Conservation (phyloP, 2,329 filamentous ascomycete genomes). For the Aspergillus tamarii region DNA sequence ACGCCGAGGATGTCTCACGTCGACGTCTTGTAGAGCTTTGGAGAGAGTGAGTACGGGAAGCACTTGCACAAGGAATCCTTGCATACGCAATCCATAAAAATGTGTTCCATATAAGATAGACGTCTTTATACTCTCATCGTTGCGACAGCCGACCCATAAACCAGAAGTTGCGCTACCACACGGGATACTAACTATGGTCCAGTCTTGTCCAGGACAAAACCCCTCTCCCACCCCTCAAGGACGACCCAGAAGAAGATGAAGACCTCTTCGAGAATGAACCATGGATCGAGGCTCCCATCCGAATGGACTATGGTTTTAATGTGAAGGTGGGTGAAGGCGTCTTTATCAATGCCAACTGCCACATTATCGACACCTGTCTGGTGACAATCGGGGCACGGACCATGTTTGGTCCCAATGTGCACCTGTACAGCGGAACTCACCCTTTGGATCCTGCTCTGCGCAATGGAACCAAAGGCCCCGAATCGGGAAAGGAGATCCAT, state of each 20-base stretch:
- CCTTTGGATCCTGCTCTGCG: constrained; percentile 74
- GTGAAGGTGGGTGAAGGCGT: constrained; percentile 70
- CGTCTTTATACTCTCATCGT: background rate
- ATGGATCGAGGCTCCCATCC: constrained; percentile 71
- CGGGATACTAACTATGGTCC: constrained; percentile 2
- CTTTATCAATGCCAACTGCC: constrained; percentile 75
- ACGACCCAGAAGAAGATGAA: constrained; percentile 66
- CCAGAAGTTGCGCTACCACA: background rate
- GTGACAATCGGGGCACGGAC: constrained; percentile 78
- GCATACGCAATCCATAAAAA: background rate
- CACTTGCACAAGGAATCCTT: background rate
- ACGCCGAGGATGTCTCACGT: constrained; percentile 61
- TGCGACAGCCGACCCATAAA: background rate
- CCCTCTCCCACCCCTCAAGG: constrained; percentile 63
- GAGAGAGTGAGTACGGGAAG: constrained; percentile 63
- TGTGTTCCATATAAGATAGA: background rate
- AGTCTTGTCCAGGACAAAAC: constrained; percentile 67
- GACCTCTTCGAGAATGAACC: constrained; percentile 65
- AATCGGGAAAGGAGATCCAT: constrained; percentile 71
- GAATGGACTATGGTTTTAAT: constrained; percentile 78
- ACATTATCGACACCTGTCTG: constrained; percentile 74
- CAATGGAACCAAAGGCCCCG: constrained; percentile 75
- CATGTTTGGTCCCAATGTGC: constrained; percentile 77
- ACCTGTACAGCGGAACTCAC: constrained; percentile 74
- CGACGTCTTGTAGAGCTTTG: constrained; percentile 68